Conservation (phyloP, 2,329 filamentous ascomycete genomes). For the Falciphora oryzae region DNA sequence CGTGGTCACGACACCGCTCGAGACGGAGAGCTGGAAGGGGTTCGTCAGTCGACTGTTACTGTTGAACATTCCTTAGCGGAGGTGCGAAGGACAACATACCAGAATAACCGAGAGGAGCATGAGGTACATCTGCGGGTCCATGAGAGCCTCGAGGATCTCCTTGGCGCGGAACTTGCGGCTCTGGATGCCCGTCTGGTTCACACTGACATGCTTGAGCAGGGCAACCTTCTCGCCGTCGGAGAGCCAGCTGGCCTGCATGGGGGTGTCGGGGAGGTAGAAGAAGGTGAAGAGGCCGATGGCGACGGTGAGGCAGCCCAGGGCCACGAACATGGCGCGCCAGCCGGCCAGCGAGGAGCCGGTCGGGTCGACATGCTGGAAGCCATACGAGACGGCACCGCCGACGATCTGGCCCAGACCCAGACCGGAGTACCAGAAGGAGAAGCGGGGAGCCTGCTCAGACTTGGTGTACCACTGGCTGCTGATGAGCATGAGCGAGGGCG, state of each 20-base stretch:
- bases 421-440: slow-evolving; percentile 32
- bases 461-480: slow-evolving; percentile 26
- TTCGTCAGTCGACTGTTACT: background rate
- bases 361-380: slow-evolving; percentile 20
- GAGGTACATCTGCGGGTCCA: slow-evolving; percentile 18
- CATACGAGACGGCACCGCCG: slow-evolving; percentile 32
- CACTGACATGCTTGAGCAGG: slow-evolving; percentile 26
- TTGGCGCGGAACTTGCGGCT: slow-evolving; percentile 15
- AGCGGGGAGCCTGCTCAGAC: slow-evolving; percentile 21
- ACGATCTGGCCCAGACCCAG: slow-evolving; percentile 32
- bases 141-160: slow-evolving; percentile 16
- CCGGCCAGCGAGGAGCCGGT: background rate
- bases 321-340: slow-evolving; percentile 20
- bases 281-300: slow-evolving; percentile 22
- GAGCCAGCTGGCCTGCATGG: slow-evolving; percentile 28
- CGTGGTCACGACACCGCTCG: slow-evolving; percentile 18
- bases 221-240: slow-evolving; percentile 22
- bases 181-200: slow-evolving; percentile 31
- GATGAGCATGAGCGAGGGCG: slow-evolving; percentile 25
- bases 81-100: slow-evolving; percentile 10
- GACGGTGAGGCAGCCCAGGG: slow-evolving; percentile 26
- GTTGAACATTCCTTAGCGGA: background rate
- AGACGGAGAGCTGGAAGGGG: slow-evolving; percentile 36
- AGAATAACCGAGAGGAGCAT: slow-evolving; percentile 18
- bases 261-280: slow-evolving; percentile 28